phyloP scores from a whole-genome alignment of 1,284 basidiomycete genomes.

The Paramarasmius palmivorus region DNA sequence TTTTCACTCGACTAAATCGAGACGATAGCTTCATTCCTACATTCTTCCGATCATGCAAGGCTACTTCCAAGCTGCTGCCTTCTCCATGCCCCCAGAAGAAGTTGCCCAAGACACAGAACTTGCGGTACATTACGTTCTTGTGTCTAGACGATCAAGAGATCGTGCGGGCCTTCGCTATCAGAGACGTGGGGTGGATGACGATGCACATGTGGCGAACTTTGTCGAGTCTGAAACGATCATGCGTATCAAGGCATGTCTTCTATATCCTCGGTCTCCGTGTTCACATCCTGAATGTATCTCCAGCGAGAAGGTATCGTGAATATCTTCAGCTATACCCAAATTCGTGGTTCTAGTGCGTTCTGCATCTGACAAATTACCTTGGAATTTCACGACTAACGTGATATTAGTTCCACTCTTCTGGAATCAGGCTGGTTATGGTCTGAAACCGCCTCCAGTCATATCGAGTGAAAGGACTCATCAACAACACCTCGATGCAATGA shows the following conservation, averaged over 20 bases:
- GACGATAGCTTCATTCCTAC: constrained; percentile 71
- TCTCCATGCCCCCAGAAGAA: constrained; percentile 61
- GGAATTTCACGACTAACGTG: not conserved
- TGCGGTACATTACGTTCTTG: constrained; percentile 64
- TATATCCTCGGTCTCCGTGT: not conserved
- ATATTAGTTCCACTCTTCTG: constrained; percentile 84
- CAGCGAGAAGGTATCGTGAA: constrained; percentile 74
- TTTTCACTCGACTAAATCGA: not conserved
- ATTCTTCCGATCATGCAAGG: constrained; percentile 90
- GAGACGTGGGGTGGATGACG: constrained; percentile 88
- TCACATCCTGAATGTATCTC: constrained; percentile 12
- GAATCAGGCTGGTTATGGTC: constrained; percentile 80
- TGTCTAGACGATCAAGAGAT: constrained; percentile 88
- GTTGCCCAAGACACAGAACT: constrained; percentile 46
- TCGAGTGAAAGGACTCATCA: constrained; percentile 70
- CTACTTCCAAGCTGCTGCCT: constrained; percentile 73
- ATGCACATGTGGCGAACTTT: constrained; percentile 85
- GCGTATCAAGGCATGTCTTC: constrained; percentile 62
- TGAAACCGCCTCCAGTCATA: constrained; percentile 88
- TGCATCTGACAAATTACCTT: constrained; percentile 4
- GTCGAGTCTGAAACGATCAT: constrained; percentile 93
- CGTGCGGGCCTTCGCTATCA: constrained; percentile 96
- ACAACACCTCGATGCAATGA: constrained; percentile 73
- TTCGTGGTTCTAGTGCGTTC: constrained; percentile 81
- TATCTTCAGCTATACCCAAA: constrained; percentile 85